Percentiles rank a stretch among this genome's conserved stretches.
Evolutionary conservation across 1,139 yeast species (phyloP).

Genomic region (Candida mesenterica): DNA sequence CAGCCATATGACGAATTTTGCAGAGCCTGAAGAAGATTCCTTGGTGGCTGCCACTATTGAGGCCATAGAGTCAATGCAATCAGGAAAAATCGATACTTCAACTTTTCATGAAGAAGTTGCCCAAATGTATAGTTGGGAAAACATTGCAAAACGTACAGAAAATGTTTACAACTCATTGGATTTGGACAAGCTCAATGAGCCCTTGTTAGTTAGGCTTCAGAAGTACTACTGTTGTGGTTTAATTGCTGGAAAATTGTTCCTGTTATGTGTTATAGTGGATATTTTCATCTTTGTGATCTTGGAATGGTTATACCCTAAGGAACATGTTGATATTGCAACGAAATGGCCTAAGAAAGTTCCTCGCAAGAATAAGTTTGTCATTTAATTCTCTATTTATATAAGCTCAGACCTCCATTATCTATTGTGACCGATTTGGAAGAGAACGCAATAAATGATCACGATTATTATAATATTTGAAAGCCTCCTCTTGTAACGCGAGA

Average conservation of each 20-base stretch:
- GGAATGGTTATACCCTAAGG: conserved; percentile 70
- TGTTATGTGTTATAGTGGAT: conserved; percentile 77
- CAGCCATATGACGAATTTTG: conserved; percentile 87
- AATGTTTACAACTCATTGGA: conserved; percentile 67
- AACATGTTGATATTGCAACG: conserved; percentile 63
- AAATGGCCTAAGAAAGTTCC: conserved; percentile 65
- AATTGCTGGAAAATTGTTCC: conserved; percentile 83
- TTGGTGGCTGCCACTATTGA: conserved; percentile 64
- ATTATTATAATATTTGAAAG: conserved; percentile 6
- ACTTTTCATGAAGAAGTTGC: conserved; percentile 76
- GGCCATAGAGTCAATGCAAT: conserved; percentile 60
- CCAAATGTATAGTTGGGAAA: conserved; percentile 88
- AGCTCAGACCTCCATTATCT: neutral
- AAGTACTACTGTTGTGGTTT: conserved; percentile 73
- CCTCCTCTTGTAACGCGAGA: conserved; percentile 12
- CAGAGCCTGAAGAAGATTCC: conserved; percentile 80
- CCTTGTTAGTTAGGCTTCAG: conserved; percentile 49
- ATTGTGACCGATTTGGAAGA: conserved; percentile 2
- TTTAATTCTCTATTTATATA: too few relatives aligned
- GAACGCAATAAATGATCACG: conserved; percentile 2
- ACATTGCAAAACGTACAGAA: conserved; percentile 85
- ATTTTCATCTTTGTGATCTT: conserved; percentile 59
- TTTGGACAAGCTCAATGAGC: conserved; percentile 40
- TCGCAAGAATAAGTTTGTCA: neutral
- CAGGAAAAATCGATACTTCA: conserved; percentile 65